phyloP scores from a whole-genome alignment of 2,329 filamentous ascomycete species.

The Colletotrichum sp. region DNA sequence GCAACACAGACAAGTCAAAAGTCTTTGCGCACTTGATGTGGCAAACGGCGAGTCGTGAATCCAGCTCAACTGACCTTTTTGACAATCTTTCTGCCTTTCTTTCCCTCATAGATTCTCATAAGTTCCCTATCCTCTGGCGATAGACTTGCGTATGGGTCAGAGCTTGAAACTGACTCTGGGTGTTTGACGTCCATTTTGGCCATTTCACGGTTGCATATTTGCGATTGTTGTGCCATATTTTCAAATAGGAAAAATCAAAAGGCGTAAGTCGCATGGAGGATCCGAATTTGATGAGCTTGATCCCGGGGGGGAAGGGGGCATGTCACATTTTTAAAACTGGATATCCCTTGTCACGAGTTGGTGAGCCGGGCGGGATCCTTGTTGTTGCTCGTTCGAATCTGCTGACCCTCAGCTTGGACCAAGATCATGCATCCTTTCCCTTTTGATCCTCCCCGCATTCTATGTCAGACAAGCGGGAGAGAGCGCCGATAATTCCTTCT shows the following conservation, averaged over 20 bases:
- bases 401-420: background rate
- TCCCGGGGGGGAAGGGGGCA: background rate
- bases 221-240: background rate
- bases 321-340: background rate
- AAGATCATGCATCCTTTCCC: background rate
- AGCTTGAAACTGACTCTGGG: background rate
- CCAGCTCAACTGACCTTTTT: background rate
- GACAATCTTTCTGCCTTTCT: constrained; percentile 19
- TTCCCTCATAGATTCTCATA: background rate
- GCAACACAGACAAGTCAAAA: background rate
- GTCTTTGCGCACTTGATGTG: background rate
- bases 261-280: background rate
- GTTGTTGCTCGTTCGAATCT: background rate
- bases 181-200: background rate
- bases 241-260: background rate
- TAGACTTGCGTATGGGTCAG: background rate
- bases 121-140: background rate
- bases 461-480: background rate
- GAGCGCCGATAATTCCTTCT: background rate
- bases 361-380: background rate
- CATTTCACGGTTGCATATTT: background rate
- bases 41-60: background rate
- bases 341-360: background rate
- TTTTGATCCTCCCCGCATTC: background rate
- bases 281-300: background rate